A percentile compares a stretch with the other conserved stretches of the same genome.
These are phyloP conservation scores for Populus ilicifolia DNA, from an alignment of 345 rosid genomes.

Conservation along the genomic window DNA sequence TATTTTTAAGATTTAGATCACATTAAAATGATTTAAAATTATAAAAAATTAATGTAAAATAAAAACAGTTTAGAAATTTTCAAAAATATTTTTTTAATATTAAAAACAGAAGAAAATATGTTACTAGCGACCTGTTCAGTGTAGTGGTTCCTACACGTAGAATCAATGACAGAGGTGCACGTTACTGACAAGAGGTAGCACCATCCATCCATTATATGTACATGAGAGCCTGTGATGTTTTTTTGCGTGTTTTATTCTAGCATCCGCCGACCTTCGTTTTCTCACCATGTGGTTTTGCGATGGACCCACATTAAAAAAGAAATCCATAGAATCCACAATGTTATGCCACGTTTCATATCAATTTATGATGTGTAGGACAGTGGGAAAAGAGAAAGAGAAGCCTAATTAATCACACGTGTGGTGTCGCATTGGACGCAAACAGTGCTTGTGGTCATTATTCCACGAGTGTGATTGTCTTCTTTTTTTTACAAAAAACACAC, in stretches of 20 bases:
- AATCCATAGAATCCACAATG: neutral
- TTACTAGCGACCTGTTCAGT: neutral
- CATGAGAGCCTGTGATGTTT: too few species aligned
- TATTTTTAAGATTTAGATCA: too few species aligned
- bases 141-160: neutral
- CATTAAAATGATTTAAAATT: too few species aligned
- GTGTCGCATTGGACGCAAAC: slow-evolving; percentile 1
- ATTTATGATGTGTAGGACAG: neutral
- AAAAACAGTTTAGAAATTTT: too few species aligned
- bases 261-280: neutral
- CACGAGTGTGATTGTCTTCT: too few species aligned
- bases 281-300: neutral
- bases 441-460: neutral
- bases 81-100: too few species aligned
- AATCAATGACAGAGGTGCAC: slow-evolving; percentile 14
- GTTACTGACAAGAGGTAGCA: neutral
- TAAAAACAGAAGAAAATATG: too few species aligned
- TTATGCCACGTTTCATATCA: neutral
- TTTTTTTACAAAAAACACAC: too few species aligned
- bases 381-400: neutral
- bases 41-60: too few species aligned
- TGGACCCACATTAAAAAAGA: neutral
- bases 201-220: neutral
- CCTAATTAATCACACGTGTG: neutral
- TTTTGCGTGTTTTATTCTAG: neutral